Conservation (phyloP, 1,139 yeast genomes). For the Blastobotrys persicus region DNA sequence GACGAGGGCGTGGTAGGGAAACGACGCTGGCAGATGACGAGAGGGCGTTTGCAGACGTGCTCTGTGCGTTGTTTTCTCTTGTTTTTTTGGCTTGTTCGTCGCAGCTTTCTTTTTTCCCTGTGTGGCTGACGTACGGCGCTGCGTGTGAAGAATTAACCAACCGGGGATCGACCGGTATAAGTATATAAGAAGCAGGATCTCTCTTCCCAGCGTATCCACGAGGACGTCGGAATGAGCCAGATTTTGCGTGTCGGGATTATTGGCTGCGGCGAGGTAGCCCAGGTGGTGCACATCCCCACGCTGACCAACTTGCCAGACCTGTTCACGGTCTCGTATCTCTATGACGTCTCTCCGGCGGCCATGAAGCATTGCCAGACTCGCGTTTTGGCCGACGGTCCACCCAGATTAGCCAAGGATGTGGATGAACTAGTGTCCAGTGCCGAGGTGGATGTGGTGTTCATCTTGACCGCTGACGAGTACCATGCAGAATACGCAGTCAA, state of each 20-base stretch:
- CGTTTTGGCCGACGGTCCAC: conserved; percentile 1
- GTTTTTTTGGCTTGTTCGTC: too few species aligned
- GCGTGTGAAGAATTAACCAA: neutral
- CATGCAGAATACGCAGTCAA: conserved; percentile 6
- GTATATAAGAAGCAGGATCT: neutral
- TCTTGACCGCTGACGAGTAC: conserved; percentile 8
- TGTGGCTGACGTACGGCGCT: neutral
- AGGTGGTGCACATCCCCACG: conserved; percentile 10
- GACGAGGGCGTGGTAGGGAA: neutral
- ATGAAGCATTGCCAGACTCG: conserved; percentile 2
- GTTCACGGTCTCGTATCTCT: conserved; percentile 1
- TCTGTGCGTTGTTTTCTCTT: too few species aligned
- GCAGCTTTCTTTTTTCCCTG: neutral
- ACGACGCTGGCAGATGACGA: too few species aligned
- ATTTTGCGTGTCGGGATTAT: conserved; percentile 5
- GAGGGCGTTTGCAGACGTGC: too few species aligned
- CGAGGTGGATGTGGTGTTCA: conserved; percentile 2
- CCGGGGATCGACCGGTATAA: neutral
- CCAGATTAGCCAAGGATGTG: neutral
- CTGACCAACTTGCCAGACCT: conserved; percentile 4
- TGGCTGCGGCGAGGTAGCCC: conserved; percentile 11
- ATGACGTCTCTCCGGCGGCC: conserved; percentile 3
- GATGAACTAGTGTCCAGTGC: conserved; percentile 1
- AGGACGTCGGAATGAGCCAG: neutral
- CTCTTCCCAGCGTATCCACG: too few species aligned